phyloP scores from a whole-genome alignment of 768 basidiomycete genomes.

The Macrolepiota dolichaula region DNA sequence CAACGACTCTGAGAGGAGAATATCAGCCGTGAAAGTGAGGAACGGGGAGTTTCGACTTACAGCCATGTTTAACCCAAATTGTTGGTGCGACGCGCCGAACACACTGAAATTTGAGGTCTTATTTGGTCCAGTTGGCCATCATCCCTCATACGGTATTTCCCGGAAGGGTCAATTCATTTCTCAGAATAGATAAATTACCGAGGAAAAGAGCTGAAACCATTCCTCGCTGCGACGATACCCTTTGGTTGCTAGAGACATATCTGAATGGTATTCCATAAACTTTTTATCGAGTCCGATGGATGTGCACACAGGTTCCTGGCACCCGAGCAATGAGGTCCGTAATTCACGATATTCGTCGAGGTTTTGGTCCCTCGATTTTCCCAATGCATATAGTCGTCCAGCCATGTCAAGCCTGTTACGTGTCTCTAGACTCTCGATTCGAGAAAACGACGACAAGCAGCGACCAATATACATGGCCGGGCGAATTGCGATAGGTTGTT shows the following conservation, averaged over 20 bases:
- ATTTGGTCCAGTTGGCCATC: constrained; percentile 29
- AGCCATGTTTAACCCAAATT: constrained; percentile 31
- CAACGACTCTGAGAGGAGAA: constrained; percentile 38
- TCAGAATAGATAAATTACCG: too few species aligned
- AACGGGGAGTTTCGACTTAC: constrained; percentile 26
- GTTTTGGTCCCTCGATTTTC: constrained; percentile 41
- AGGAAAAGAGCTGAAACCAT: too few species aligned
- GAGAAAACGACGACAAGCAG: constrained; percentile 36
- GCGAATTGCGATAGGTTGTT: constrained; percentile 37
- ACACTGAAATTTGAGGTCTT: constrained; percentile 31
- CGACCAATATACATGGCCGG: constrained; percentile 47
- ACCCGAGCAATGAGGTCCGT: constrained; percentile 45
- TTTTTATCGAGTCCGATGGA: neutral
- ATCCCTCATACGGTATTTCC: constrained; percentile 12
- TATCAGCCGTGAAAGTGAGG: constrained; percentile 6
- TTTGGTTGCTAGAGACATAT: constrained; percentile 42
- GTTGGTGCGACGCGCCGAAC: constrained; percentile 21
- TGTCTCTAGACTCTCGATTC: constrained; percentile 40
- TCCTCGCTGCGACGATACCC: constrained; percentile 31
- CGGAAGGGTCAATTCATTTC: neutral
- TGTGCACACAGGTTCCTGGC: constrained; percentile 38
- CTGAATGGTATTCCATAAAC: constrained; percentile 20
- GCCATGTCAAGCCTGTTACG: constrained; percentile 24
- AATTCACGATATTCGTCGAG: constrained; percentile 40
- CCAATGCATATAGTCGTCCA: constrained; percentile 36